phyloP scores from a whole-genome alignment of 2,329 filamentous ascomycete genomes.

The Pseudogymnoascus sp. region DNA sequence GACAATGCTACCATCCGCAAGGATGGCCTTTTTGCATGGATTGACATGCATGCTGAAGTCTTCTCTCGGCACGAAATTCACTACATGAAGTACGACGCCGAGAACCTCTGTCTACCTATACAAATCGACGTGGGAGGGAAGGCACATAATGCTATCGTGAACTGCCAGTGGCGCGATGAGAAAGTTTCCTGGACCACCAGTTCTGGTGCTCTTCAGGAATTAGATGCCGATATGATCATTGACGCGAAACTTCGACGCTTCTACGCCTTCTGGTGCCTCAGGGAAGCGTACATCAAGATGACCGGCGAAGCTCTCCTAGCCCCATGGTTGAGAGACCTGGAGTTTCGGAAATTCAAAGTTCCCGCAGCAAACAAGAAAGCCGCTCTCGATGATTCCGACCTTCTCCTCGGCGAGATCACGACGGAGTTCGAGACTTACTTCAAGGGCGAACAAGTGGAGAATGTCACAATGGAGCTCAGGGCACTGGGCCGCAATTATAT shows the following conservation, averaged over 20 bases:
- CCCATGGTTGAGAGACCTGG: slow-evolving; percentile 61
- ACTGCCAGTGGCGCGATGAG: slow-evolving; percentile 22
- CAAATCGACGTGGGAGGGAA: background rate
- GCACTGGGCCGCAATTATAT: slow-evolving; percentile 26
- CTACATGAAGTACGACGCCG: slow-evolving; percentile 46
- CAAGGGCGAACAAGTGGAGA: slow-evolving; percentile 19
- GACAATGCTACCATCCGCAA: slow-evolving; percentile 49
- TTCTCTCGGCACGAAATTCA: slow-evolving; percentile 55
- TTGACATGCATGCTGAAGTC: slow-evolving; percentile 66
- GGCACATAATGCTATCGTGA: slow-evolving; percentile 17
- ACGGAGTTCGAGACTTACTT: slow-evolving; percentile 22
- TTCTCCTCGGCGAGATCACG: slow-evolving; percentile 18
- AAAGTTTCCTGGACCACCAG: slow-evolving; percentile 13
- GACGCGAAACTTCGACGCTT: slow-evolving; percentile 62
- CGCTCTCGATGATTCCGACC: slow-evolving; percentile 7
- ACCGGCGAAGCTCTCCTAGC: slow-evolving; percentile 71
- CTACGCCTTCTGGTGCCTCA: slow-evolving; percentile 71
- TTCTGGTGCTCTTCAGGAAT: slow-evolving; percentile 27
- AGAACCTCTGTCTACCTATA: slow-evolving; percentile 23
- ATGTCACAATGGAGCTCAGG: slow-evolving; percentile 25
- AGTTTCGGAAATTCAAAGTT: slow-evolving; percentile 52
- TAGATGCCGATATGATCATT: slow-evolving; percentile 33
- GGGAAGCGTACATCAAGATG: slow-evolving; percentile 78
- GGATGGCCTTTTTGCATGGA: slow-evolving; percentile 58
- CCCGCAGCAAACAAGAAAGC: slow-evolving; percentile 17